Evolutionary conservation across 768 basidiomycete genomes (phyloP), one percentile per base, ranked within the genome.

Genomic region (Macrolepiota dolichaula): DNA sequence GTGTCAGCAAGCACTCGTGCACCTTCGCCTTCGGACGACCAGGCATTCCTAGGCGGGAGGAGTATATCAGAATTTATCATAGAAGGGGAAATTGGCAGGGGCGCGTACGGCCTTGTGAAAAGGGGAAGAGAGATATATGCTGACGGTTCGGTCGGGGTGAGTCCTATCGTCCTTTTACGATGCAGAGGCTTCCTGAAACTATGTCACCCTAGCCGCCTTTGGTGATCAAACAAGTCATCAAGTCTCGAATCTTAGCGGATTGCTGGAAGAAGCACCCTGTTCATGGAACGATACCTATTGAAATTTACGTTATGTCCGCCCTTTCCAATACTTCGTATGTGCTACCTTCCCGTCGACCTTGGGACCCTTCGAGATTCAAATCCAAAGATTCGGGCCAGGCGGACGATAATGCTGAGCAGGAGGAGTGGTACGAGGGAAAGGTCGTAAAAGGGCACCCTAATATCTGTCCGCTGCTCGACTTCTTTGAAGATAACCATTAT

Each of bases 231-330:
- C 96, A 97, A 74, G 89, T 98, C 69, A 96, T 98, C 79, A 98
- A 98, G 74, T 95, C 93, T 51, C 91, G 97, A 55, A 99, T 99
- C 62, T 83, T 99, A 55, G 96, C 96, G 32, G 96, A 99, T 76
- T 98, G 96, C 74, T 99, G 97, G 97, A 98, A 98, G 79, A 92
- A 92, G 69, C 96, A 99, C 72, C 91, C 92, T 46, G 85, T 89
- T 63, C 85, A 92, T 72, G 96, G 96, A 59, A 97, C 97, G 7
- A 97, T 98, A 68, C 96, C 97, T 15, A 96, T 98, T 77, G 97
- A 99, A 76, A 96, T 96, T 25, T 92, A 91, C 71, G 92, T 94
- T 70, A 91, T 94, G 92, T 92, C 91, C 61, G 86, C 91, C 51
- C 88, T 94, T 73, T 94, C 92, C 51, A 84, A 88, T 64, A 91